Conservation (phyloP, 768 basidiomycete species). For the Suillus americanus region DNA sequence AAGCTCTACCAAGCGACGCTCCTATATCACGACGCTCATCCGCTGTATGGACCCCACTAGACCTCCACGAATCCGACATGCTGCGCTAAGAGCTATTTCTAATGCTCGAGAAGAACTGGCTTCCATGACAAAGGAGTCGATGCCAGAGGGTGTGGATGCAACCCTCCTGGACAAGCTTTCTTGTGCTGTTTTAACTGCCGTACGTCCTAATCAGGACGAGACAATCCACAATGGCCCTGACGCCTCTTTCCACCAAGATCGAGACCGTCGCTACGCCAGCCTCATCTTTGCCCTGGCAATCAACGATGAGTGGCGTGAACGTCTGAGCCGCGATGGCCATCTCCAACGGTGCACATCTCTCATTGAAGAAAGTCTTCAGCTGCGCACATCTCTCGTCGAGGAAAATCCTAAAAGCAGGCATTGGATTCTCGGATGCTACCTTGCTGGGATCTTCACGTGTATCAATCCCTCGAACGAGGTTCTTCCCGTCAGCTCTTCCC, state of each 20-base stretch:
- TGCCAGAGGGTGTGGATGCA: not conserved
- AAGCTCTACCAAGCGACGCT: not conserved
- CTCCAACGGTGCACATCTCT: not conserved
- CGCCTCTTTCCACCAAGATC: not conserved
- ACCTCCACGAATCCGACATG: not conserved
- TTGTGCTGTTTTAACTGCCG: not conserved
- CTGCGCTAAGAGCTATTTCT: not conserved
- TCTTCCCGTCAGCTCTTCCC: not conserved
- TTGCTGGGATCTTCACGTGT: not conserved
- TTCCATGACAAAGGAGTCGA: not conserved
- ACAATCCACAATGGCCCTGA: not conserved
- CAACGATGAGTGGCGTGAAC: not conserved
- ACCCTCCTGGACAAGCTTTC: not conserved
- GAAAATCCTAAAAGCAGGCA: fast-evolving
- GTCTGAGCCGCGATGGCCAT: not conserved
- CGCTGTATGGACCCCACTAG: not conserved
- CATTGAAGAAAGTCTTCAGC: not conserved
- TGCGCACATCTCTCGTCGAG: not conserved
- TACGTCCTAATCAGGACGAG: not conserved
- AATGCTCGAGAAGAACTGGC: not conserved
- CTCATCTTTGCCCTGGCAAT: not conserved
- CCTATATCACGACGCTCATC: not conserved
- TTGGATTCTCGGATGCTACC: not conserved
- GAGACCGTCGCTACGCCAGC: not conserved
- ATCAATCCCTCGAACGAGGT: not conserved